Evolutionary conservation across 2,329 filamentous ascomycete species (phyloP).

Genomic region (Tolypocladium guangdongense): DNA sequence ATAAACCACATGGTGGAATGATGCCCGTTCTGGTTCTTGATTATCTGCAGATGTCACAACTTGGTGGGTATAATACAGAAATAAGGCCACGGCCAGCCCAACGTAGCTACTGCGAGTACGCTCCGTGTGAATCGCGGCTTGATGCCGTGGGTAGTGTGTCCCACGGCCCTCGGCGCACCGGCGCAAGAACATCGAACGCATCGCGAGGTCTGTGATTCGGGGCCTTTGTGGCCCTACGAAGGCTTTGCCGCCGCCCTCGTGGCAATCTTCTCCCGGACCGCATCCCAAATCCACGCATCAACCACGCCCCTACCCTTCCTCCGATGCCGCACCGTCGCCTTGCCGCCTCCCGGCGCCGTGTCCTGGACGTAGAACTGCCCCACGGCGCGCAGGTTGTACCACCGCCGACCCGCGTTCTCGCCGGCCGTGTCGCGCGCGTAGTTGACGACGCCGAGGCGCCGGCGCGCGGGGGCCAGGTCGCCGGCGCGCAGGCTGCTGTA

Average conservation of each 20-base stretch:
- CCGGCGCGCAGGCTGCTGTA: conserved; percentile 31
- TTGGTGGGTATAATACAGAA: neutral
- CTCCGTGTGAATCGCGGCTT: neutral
- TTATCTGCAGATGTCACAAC: too few relatives aligned
- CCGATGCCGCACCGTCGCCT: conserved; percentile 11
- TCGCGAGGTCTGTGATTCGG: neutral
- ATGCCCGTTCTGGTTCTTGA: too few relatives aligned
- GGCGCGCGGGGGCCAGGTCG: conserved; percentile 18
- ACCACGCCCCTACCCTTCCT: conserved; percentile 18
- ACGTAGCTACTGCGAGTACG: neutral
- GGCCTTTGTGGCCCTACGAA: neutral
- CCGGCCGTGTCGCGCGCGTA: conserved; percentile 23
- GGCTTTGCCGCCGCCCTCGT: conserved; percentile 6
- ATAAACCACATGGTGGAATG: too few relatives aligned
- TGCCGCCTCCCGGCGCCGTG: conserved; percentile 3
- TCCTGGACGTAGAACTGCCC: conserved; percentile 27
- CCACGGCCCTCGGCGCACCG: neutral
- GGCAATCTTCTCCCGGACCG: conserved; percentile 21
- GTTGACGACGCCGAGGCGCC: conserved; percentile 29
- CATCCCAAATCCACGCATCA: conserved; percentile 31
- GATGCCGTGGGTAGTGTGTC: too few relatives aligned
- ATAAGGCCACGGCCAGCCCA: neutral
- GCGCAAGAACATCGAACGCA: neutral
- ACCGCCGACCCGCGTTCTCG: conserved; percentile 23
- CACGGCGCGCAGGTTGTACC: conserved; percentile 30